Evolutionary conservation across 73 alveolate genomes (phyloP).

Genomic region (Diophrys sp.): DNA sequence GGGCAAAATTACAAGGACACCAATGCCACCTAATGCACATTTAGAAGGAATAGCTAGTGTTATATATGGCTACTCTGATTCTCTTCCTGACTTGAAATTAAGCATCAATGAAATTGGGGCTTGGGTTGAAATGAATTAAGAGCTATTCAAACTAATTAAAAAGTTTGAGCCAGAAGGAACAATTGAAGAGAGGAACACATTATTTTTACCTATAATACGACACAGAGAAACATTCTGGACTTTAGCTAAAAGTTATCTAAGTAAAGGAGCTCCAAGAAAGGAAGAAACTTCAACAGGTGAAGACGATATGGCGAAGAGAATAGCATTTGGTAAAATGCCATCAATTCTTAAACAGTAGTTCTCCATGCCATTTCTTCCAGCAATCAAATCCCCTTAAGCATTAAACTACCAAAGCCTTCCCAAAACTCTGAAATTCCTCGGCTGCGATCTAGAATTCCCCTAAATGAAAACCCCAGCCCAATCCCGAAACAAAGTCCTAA

Average conservation of each 20-base stretch:
- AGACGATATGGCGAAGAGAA: not conserved
- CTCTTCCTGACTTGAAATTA: slow-evolving; percentile 4
- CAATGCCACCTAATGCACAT: slow-evolving; percentile 21
- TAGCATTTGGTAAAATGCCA: not conserved
- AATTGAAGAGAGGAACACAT: slow-evolving; percentile 3
- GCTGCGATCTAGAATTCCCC: too few species aligned
- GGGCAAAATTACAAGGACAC: slow-evolving; percentile 20
- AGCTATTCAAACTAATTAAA: not conserved
- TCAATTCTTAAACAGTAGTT: not conserved
- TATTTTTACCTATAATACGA: slow-evolving; percentile 18
- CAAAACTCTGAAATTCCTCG: too few species aligned
- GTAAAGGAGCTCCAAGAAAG: not conserved
- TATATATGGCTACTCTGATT: slow-evolving; percentile 13
- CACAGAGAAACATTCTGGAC: not conserved
- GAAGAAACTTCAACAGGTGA: not conserved
- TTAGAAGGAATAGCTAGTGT: slow-evolving; percentile 8
- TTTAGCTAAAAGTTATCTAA: not conserved
- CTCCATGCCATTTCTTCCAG: not conserved
- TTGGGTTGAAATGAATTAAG: slow-evolving; percentile 25
- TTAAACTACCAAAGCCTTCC: not conserved
- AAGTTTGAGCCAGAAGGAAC: slow-evolving; percentile 5
- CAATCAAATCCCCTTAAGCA: not conserved
- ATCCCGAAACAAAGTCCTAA: not conserved
- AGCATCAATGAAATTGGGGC: slow-evolving; percentile 11
- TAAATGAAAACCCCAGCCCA: not conserved